Base-by-base conservation (phyloP, 2,329 filamentous ascomycete species). In the Sphaerulina vaccinii region DNA sequence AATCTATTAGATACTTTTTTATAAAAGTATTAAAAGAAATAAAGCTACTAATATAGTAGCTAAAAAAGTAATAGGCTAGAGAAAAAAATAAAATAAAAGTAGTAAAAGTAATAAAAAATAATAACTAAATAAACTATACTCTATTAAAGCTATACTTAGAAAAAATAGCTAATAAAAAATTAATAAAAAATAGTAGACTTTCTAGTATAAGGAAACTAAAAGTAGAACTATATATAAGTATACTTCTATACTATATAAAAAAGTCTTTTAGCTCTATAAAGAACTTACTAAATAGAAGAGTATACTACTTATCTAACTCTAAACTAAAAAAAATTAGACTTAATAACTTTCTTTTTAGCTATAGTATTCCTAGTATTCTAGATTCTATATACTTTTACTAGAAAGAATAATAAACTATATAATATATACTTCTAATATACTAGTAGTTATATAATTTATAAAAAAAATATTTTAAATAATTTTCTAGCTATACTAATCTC, bases 341-440 rank as follows among this genome's bases (percentile, higher is more conserved):
- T n/a, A 51, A 42, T 16, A 47, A 54, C 29, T 54, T 57, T 29
- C 46, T 57, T 24, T 41, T 50, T 15, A 24, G 15, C n/a, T 13
- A 38, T 15, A 50, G 22, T 3, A 24, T 50, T n/a, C 29, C 27
- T 21, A 23, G 47, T 22, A 43, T 53, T 23, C 54, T 21, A 52
- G 39, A 53, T 32, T 41, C 48, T 5, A 48, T 44, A 32, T 58
- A 39, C 47, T 16, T 19, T 22, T 56, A 40, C 39, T 13, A 43
- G 35, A 36, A 54, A 33, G 54, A 43, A 22, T 46, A 42, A 42
- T 43, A 54, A 32, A 51, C 56, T 40, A 51, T 54, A 27, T 40
- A 36, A 49, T 47, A 58, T 44, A 41, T 58, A 19, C 54, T 58
- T 21, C 38, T 56, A 21, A 49, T 29, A 46, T 58, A 45, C 40